Percentiles rank a stretch among this genome's conserved stretches.
Evolutionary conservation across 352 stramenopile genomes (phyloP).

Genomic region (Poterioochromonas sp.): DNA sequence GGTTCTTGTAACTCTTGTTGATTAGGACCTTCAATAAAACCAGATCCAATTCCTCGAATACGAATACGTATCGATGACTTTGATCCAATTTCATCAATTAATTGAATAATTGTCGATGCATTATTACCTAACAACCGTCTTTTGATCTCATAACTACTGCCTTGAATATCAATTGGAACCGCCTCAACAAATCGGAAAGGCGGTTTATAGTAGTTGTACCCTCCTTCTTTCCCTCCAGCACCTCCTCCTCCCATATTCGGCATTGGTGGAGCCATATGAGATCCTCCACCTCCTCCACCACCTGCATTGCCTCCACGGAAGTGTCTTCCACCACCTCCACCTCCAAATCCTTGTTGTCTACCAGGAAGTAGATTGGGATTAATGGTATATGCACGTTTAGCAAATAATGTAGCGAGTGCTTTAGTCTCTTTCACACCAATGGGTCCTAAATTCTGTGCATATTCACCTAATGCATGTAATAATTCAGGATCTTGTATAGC

Average conservation of each 20-base stretch:
- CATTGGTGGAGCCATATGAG: not conserved
- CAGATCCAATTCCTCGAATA: not conserved
- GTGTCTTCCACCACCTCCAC: not conserved
- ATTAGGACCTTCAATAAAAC: not conserved
- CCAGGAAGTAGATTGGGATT: not conserved
- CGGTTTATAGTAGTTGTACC: not conserved
- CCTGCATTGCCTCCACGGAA: not conserved
- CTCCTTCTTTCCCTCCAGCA: not conserved
- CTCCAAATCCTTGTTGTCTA: not conserved
- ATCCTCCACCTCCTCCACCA: not conserved
- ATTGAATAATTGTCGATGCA: not conserved
- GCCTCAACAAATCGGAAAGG: not conserved
- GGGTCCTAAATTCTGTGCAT: not conserved
- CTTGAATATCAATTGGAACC: not conserved
- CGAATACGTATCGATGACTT: not conserved
- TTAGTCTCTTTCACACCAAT: not conserved
- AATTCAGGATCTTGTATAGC: not conserved
- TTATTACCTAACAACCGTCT: not conserved
- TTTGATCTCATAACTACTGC: not conserved
- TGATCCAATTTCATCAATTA: slow-evolving; percentile 1
- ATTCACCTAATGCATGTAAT: not conserved
- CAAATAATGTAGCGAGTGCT: not conserved
- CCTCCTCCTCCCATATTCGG: not conserved
- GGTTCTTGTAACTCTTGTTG: not conserved
- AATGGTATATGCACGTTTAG: not conserved